Base-by-base conservation (phyloP, 2,329 filamentous ascomycete species). In the Claviceps pazoutovae region DNA sequence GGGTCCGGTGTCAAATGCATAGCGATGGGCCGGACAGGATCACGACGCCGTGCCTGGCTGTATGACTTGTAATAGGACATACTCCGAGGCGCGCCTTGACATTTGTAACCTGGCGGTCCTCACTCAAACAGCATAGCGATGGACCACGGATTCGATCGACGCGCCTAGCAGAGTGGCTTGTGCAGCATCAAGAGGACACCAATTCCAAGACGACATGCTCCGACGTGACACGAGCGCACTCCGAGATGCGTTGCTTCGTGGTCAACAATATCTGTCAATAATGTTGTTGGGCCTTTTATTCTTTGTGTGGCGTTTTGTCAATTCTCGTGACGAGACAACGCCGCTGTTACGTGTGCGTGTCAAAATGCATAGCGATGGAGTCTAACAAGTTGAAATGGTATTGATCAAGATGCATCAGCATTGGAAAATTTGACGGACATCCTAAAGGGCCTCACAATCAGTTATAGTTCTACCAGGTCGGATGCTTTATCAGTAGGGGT, bases 341-440 rank as follows among this genome's bases (percentile, higher is more conserved):
- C n/a, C 4, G 17, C 13, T 14, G 8, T 38, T 36, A 23, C 14
- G 14, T 17, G 9, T 17, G 19, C n/a, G 7, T 8, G 6, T 48
- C 38, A 19, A 38, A 46, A 4, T 46, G 49, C 49, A 50, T 50
- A 46, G 49, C 49, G 42, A 50, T 16, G 48, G 48, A 45, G 48
- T 50, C 30, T 23, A 11, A 21, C 46, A 23, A 39, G 9, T 34
- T 45, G 13, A 23, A 14, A 44, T 34, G 43, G 3, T 34, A 30
- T n/a, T 51, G 38, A 46, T 23, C n/a, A 38, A 7, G 36, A 13
- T 6, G 19, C 19, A 26, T 7, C 36, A 21, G 19, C 36, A 39
- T 26, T 17, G 36, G 36, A 9, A 5, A 8, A 38, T 37, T 38
- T 47, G 30, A 34, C 11, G 1, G 30, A 34, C 30, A 34, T 9